These are phyloP conservation scores for Coniferiporia sulphurascens DNA, from an alignment of 1,284 basidiomycete species.

Conservation along the genomic window DNA sequence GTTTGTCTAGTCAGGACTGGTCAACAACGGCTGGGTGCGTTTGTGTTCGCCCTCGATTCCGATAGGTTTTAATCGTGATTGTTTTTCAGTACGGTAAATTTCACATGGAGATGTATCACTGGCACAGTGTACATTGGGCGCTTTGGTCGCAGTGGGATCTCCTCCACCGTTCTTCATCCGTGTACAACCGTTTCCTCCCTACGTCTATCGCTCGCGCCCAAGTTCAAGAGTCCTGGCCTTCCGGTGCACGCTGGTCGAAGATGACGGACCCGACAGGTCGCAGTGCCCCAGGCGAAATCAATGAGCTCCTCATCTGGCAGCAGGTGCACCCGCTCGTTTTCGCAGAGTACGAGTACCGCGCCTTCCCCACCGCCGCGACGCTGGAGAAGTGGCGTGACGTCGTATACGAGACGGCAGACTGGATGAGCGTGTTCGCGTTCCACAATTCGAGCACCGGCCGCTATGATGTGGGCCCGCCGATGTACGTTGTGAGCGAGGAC, in stretches of 20 bases:
- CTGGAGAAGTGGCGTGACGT: constrained; percentile 48
- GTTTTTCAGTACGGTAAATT: constrained; percentile 44
- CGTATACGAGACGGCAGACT: constrained; percentile 49
- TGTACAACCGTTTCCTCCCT: constrained; percentile 45
- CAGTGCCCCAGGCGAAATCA: constrained; percentile 54
- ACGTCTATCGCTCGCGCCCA: constrained; percentile 43
- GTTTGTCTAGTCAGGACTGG: constrained; percentile 43
- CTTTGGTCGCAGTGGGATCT: constrained; percentile 58
- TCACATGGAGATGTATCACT: constrained; percentile 61
- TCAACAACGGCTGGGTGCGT: constrained; percentile 56
- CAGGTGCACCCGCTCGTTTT: constrained; percentile 56
- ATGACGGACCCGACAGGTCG: constrained; percentile 59
- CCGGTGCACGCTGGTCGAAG: constrained; percentile 57
- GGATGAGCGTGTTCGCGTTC: constrained; percentile 55
- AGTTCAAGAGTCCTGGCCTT: constrained; percentile 44
- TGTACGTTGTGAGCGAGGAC: constrained; percentile 55
- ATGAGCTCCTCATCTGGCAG: constrained; percentile 60
- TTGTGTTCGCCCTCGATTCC: background rate
- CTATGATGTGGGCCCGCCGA: constrained; percentile 54
- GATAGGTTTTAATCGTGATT: background rate
- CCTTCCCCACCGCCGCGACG: constrained; percentile 34
- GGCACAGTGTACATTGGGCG: constrained; percentile 57
- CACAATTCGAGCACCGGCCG: constrained; percentile 41
- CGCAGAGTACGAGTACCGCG: constrained; percentile 53
- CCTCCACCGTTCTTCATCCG: constrained; percentile 37